Base-by-base conservation (phyloP, 2,329 filamentous ascomycete species). In the Bimuria novae-zelandiae region DNA sequence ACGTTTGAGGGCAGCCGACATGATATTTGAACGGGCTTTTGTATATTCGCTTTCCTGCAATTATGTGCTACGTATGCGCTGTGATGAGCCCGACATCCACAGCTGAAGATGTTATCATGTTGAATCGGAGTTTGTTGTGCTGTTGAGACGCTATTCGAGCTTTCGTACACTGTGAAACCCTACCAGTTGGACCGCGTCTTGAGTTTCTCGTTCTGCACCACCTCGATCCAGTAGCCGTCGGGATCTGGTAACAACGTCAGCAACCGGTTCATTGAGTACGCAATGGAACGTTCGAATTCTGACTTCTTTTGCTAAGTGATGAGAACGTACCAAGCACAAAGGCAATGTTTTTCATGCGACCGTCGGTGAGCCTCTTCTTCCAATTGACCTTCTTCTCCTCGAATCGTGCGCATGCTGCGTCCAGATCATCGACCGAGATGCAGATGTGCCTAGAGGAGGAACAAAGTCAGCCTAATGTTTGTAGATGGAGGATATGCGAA, bases 291-390 rank as follows among this genome's bases (percentile, higher is more conserved):
- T n/a, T n/a, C n/a, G n/a, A n/a, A n/a, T n/a, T n/a, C n/a, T n/a
- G n/a, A n/a, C n/a, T n/a, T n/a, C n/a, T n/a, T n/a, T n/a, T n/a
- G n/a, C n/a, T n/a, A 11, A 2, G 10, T 22, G 17, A 11, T 4
- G 2, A 37, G 17, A 19, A 44, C 27, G 64, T 63, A 77, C 76
- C 93, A 42, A 96, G 79, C 41, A 97, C 77, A 70, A 97, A 97
- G 0, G 94, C 94, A 49, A 97, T 87, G 60, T 94, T 90, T 82
- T 90, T 93, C 92, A 97, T 96, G 42, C 79, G 74, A 1, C 93
- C 93, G 59, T 97, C 93, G 1, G 90, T 96, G 56, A 97, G 81
- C 60, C 90, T 83, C 86, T 97, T 97, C 85, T 96, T 96, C 90
- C 92, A 99, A 75, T 83, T 87, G 50, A 93, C 89, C 5, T 88